These are phyloP conservation scores for Chrysosporium queenslandicum DNA, from an alignment of 2,329 filamentous ascomycete species.

Conservation along the genomic window DNA sequence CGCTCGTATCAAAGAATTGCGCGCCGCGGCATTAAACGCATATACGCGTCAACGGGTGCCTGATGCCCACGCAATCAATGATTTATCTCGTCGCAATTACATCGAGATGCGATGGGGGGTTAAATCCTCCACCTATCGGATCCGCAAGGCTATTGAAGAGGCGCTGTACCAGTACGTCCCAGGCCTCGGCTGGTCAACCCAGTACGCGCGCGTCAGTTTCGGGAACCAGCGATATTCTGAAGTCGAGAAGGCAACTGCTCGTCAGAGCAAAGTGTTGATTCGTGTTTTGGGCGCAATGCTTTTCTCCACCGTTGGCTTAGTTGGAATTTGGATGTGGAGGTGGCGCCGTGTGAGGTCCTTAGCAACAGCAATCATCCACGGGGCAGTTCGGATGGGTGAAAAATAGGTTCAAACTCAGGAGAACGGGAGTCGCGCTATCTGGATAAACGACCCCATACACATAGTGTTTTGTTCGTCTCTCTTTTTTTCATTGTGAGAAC, in stretches of 20 bases:
- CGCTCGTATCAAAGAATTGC: constrained; percentile 24
- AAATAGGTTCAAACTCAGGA: background rate
- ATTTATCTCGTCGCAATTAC: constrained; percentile 84
- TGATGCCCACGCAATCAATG: constrained; percentile 83
- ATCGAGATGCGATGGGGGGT: constrained; percentile 87
- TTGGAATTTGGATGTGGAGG: constrained; percentile 27
- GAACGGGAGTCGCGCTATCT: background rate
- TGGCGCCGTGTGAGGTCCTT: constrained; percentile 13
- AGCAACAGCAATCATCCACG: constrained; percentile 5
- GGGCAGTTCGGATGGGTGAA: background rate
- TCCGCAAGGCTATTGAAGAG: constrained; percentile 83
- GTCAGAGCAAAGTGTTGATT: constrained; percentile 56
- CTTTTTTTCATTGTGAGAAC: background rate
- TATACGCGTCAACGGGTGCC: constrained; percentile 65
- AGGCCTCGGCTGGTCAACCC: constrained; percentile 73
- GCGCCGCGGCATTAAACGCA: constrained; percentile 49
- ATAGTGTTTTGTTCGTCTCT: too few relatives aligned
- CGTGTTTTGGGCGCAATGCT: constrained; percentile 25
- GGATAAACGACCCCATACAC: too few relatives aligned
- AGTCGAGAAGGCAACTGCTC: constrained; percentile 58
- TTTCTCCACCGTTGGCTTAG: constrained; percentile 24
- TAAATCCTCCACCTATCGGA: constrained; percentile 61
- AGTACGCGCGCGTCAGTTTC: constrained; percentile 88
- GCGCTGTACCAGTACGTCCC: constrained; percentile 66
- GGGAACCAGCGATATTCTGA: constrained; percentile 85